Percentiles rank a stretch among this genome's conserved stretches.
These are phyloP conservation scores for Alternaria postmessia DNA, from an alignment of 2,329 filamentous ascomycete species.

Conservation along the genomic window DNA sequence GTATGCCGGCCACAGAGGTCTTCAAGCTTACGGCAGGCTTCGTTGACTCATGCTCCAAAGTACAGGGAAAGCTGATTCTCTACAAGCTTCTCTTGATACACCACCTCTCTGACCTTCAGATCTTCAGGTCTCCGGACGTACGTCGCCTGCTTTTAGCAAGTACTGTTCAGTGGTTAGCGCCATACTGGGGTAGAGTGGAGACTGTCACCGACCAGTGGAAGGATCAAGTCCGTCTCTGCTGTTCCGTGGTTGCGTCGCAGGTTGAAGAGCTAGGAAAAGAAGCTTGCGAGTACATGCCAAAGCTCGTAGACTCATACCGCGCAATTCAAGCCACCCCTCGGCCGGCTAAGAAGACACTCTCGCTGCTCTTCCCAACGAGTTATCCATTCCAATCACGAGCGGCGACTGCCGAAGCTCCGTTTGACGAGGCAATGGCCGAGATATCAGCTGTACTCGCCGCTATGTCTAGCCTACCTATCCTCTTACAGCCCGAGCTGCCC, in stretches of 20 bases:
- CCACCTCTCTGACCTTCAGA: conserved; percentile 82
- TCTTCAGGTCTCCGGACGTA: conserved; percentile 83
- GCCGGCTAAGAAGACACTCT: conserved; percentile 68
- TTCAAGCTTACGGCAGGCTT: conserved; percentile 91
- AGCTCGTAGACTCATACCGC: conserved; percentile 88
- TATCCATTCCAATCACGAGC: conserved; percentile 86
- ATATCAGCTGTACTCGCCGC: conserved; percentile 87
- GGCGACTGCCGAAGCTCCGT: conserved; percentile 67
- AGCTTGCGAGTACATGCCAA: conserved; percentile 87
- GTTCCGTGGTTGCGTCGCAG: conserved; percentile 89
- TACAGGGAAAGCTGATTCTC: conserved; percentile 88
- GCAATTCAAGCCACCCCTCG: conserved; percentile 74
- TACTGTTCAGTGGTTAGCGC: conserved; percentile 88
- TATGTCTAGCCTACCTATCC: conserved; percentile 75
- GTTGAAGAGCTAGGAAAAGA: conserved; percentile 79
- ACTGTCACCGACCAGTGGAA: conserved; percentile 85
- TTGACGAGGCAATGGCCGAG: conserved; percentile 89
- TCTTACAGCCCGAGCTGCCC: conserved; percentile 77
- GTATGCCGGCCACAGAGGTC: conserved; percentile 83
- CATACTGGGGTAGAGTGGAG: conserved; percentile 85
- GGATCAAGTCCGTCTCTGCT: conserved; percentile 91
- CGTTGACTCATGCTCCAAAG: conserved; percentile 85
- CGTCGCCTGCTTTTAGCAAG: conserved; percentile 77
- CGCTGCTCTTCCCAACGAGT: conserved; percentile 85
- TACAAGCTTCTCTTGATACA: conserved; percentile 94